Conservation (phyloP, 192 early-diverging fungal species). For the Coemansia sp. region DNA sequence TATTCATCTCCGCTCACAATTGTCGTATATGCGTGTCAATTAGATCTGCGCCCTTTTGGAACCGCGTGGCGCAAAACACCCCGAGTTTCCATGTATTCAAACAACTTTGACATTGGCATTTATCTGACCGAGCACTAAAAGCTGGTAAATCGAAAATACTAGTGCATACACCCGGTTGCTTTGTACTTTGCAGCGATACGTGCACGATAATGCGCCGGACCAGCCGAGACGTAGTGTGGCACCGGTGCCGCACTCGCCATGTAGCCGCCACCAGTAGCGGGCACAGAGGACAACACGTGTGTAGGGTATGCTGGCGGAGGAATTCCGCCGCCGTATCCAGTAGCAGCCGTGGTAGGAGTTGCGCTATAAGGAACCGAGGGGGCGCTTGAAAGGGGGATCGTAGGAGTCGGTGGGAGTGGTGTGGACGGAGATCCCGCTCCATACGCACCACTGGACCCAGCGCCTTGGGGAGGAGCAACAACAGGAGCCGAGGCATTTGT, state of each 20-base stretch:
- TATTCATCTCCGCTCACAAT: not conserved
- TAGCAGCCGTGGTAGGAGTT: not conserved
- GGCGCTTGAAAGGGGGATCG: not conserved
- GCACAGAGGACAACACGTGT: not conserved
- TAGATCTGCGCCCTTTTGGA: not conserved
- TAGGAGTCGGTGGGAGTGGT: not conserved
- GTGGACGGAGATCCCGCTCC: not conserved
- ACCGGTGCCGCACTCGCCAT: not conserved
- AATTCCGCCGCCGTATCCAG: not conserved
- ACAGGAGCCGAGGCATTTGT: not conserved
- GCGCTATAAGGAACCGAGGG: not conserved
- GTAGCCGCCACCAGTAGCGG: not conserved
- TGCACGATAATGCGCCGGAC: not conserved
- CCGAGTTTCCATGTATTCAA: not conserved
- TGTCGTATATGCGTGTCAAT: not conserved
- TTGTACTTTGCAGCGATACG: not conserved
- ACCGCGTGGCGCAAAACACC: not conserved
- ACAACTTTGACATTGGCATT: not conserved
- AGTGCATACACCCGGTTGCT: not conserved
- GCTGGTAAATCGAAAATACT: not conserved
- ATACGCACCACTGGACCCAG: not conserved
- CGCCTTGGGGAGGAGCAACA: not conserved
- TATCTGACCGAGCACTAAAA: not conserved
- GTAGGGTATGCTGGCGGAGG: not conserved
- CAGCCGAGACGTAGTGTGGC: constrained; percentile 5